Conservation (phyloP, 2,329 filamentous ascomycete genomes). For the Fusarium dimerum region DNA sequence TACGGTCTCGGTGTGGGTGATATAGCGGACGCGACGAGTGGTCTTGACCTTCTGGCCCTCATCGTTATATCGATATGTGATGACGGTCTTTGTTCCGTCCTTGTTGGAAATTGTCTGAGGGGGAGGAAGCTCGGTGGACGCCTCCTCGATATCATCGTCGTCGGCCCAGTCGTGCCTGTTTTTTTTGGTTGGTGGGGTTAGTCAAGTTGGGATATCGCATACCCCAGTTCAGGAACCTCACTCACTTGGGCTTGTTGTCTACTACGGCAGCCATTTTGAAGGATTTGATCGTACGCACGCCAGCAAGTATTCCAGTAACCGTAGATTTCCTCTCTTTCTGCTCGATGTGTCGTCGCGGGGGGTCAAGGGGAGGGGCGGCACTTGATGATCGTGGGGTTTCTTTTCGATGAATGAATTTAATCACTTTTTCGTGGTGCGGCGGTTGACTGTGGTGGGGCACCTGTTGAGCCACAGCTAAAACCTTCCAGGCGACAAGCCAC, state of each 20-base stretch:
- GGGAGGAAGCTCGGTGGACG: slow-evolving; percentile 69
- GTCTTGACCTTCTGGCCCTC: slow-evolving; percentile 96
- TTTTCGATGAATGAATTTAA: slow-evolving; percentile 39
- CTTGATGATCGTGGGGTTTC: slow-evolving; percentile 41
- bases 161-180: slow-evolving; percentile 83
- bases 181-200: slow-evolving; percentile 44
- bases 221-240: slow-evolving; percentile 15
- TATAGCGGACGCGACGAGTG: slow-evolving; percentile 91
- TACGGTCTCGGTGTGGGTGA: slow-evolving; percentile 86
- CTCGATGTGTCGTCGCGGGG: slow-evolving; percentile 22
- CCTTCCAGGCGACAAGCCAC: slow-evolving; percentile 6
- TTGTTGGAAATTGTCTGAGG: slow-evolving; percentile 93
- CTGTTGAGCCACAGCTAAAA: slow-evolving; percentile 29
- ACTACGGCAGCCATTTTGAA: slow-evolving; percentile 42
- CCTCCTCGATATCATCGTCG: slow-evolving; percentile 85
- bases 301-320: slow-evolving; percentile 13
- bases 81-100: slow-evolving; percentile 95
- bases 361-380: slow-evolving; percentile 21
- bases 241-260: slow-evolving; percentile 44
- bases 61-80: slow-evolving; percentile 88
- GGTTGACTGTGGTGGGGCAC: slow-evolving; percentile 37
- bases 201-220: slow-evolving; percentile 25
- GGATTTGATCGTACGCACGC: slow-evolving; percentile 16
- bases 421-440: slow-evolving; percentile 44
- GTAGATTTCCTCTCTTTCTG: slow-evolving; percentile 15